Conservation (phyloP, 768 basidiomycete species). For the Trametes maxima region DNA sequence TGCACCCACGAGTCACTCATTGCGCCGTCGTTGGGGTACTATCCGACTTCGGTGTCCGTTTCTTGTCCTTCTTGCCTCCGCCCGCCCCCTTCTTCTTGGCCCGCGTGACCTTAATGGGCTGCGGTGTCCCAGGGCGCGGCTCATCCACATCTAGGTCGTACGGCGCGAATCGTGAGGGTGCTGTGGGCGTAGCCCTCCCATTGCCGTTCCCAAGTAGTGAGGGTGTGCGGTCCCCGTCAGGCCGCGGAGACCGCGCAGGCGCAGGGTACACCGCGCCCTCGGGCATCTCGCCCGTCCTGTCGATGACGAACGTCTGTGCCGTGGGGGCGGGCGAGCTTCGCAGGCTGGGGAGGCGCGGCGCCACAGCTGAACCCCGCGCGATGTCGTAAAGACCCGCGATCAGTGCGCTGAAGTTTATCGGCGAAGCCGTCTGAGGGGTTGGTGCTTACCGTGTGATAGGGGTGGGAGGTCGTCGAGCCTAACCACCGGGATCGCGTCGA, state of each 20-base stretch:
- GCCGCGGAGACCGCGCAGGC: conserved; percentile 11
- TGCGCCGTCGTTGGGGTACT: conserved; percentile 6
- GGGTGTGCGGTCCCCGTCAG: neutral
- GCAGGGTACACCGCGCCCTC: conserved; percentile 43
- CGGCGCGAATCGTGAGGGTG: conserved; percentile 47
- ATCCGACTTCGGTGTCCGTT: conserved; percentile 49
- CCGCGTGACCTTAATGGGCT: conserved; percentile 76
- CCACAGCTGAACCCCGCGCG: conserved; percentile 14
- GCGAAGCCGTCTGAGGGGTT: neutral
- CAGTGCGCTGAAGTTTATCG: conserved; percentile 6
- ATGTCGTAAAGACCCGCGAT: neutral
- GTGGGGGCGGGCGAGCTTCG: conserved; percentile 28
- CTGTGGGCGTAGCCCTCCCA: conserved; percentile 20
- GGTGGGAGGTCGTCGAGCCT: conserved; percentile 74
- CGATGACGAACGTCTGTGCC: conserved; percentile 60
- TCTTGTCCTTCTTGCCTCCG: conserved; percentile 58
- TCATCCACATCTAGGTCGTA: conserved; percentile 57
- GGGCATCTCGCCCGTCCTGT: conserved; percentile 87
- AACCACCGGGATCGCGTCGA: conserved; percentile 94
- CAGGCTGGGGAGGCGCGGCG: conserved; percentile 29
- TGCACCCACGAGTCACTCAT: neutral
- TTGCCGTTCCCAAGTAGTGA: conserved; percentile 22
- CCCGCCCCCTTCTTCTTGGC: conserved; percentile 65
- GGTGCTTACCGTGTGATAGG: conserved; percentile 34
- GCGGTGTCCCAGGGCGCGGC: conserved; percentile 56